phyloP scores from a whole-genome alignment of 2,329 filamentous ascomycete genomes.

The Shiraia sp. region DNA sequence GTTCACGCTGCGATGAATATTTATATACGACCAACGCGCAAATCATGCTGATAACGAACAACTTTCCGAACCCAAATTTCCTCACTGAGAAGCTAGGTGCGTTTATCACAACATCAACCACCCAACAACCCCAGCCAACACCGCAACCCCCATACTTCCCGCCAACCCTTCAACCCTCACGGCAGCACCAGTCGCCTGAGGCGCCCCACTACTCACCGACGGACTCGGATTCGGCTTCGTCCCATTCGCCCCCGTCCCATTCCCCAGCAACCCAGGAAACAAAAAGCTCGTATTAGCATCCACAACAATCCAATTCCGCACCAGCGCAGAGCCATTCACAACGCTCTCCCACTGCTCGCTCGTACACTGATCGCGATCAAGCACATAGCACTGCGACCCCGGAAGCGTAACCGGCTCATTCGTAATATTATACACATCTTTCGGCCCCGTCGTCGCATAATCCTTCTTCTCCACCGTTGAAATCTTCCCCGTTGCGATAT shows the following conservation, averaged over 20 bases:
- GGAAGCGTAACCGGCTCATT: constrained; percentile 49
- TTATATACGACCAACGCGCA: too few relatives aligned
- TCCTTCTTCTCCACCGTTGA: constrained; percentile 48
- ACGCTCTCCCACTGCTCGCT: constrained; percentile 36
- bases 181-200: constrained; percentile 2
- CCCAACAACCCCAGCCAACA: too few relatives aligned
- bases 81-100: too few relatives aligned
- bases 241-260: constrained; percentile 18
- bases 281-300: constrained; percentile 37
- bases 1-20: too few relatives aligned
- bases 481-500: constrained; percentile 59
- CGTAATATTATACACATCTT: constrained; percentile 50
- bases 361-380: constrained; percentile 35
- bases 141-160: too few relatives aligned
- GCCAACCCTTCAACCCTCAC: neutral
- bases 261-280: constrained; percentile 30
- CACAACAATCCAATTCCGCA: constrained; percentile 41
- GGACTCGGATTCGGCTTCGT: constrained; percentile 2
- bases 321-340: constrained; percentile 35
- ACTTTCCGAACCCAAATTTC: too few relatives aligned
- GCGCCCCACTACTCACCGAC: constrained; percentile 1
- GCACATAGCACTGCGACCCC: constrained; percentile 41
- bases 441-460: constrained; percentile 37
- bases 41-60: too few relatives aligned
- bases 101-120: too few relatives aligned